Evolutionary conservation across 225 moss, liverwort and hornwort species (phyloP).

Genomic region (Takakia lepidozioides): DNA sequence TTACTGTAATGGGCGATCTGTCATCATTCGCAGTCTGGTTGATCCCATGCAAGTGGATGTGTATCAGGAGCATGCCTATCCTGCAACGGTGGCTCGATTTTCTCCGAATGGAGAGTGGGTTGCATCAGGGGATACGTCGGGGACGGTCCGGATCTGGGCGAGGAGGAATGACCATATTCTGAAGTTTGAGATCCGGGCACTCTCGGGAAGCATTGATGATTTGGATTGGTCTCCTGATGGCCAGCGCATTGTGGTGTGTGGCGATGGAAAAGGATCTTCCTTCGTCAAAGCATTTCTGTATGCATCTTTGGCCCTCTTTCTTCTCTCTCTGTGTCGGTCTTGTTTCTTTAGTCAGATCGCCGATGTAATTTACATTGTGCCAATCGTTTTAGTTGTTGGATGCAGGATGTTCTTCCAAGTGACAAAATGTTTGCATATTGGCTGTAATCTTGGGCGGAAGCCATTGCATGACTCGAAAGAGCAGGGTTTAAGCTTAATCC

Average conservation of each 20-base stretch:
- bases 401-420: too few relatives aligned
- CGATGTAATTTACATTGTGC: too few relatives aligned
- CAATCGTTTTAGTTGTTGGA: too few relatives aligned
- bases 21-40: constrained; percentile 69
- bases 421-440: too few relatives aligned
- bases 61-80: constrained; percentile 90
- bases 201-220: constrained; percentile 81
- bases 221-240: constrained; percentile 88
- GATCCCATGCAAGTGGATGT: constrained; percentile 67
- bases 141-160: constrained; percentile 85
- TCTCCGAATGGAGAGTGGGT: constrained; percentile 97
- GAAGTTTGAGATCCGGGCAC: constrained; percentile 75
- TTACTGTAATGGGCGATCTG: constrained; percentile 85
- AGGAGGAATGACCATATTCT: constrained; percentile 61
- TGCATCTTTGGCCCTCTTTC: constrained; percentile 7
- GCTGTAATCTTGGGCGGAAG: too few relatives aligned
- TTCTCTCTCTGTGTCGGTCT: too few relatives aligned
- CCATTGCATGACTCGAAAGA: too few relatives aligned
- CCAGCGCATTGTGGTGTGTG: constrained; percentile 80
- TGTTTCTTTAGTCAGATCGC: too few relatives aligned
- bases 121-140: constrained; percentile 95
- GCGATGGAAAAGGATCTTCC: constrained; percentile 91
- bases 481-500: too few relatives aligned
- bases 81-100: constrained; percentile 81
- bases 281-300: constrained; percentile 86